phyloP scores from a whole-genome alignment of 1,284 basidiomycete species.

The Bjerkandera adusta region DNA sequence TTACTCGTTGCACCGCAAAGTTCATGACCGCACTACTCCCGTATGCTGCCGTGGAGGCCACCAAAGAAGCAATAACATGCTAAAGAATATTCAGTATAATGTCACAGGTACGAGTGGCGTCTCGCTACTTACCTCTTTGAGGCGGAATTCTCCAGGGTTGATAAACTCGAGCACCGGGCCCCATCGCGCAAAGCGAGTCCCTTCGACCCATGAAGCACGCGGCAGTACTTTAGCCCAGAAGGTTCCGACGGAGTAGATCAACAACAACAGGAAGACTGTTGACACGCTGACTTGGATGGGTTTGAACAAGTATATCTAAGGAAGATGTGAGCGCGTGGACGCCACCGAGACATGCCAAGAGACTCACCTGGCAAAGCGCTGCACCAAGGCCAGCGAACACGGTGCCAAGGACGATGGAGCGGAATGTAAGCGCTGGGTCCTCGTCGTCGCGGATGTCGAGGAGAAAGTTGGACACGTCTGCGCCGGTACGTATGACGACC shows the following conservation, averaged over 20 bases:
- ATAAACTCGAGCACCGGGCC: conserved; percentile 43
- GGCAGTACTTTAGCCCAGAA: conserved; percentile 50
- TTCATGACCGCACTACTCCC: conserved; percentile 54
- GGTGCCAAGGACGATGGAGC: conserved; percentile 56
- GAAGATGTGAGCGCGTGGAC: neutral
- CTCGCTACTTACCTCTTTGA: conserved; percentile 58
- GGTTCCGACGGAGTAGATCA: conserved; percentile 53
- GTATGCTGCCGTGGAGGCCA: conserved; percentile 54
- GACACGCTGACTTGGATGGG: conserved; percentile 51
- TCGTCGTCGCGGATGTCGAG: conserved; percentile 63
- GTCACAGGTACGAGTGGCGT: neutral
- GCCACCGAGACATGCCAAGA: conserved; percentile 2
- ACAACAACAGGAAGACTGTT: conserved; percentile 57
- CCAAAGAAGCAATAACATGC: conserved; percentile 61
- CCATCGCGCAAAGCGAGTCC: conserved; percentile 39
- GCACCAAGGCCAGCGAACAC: conserved; percentile 54
- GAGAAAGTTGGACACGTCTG: conserved; percentile 58
- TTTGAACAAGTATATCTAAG: conserved; percentile 61
- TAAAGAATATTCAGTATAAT: conserved; percentile 22
- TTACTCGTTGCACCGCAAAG: conserved; percentile 56
- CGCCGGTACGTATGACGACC: conserved; percentile 50
- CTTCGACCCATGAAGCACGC: conserved; percentile 36
- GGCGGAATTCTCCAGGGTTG: conserved; percentile 55
- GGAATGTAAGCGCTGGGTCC: conserved; percentile 56
- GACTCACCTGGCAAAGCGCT: conserved; percentile 44